phyloP scores from a whole-genome alignment of 768 basidiomycete species.

The Lactifluus piperatus region DNA sequence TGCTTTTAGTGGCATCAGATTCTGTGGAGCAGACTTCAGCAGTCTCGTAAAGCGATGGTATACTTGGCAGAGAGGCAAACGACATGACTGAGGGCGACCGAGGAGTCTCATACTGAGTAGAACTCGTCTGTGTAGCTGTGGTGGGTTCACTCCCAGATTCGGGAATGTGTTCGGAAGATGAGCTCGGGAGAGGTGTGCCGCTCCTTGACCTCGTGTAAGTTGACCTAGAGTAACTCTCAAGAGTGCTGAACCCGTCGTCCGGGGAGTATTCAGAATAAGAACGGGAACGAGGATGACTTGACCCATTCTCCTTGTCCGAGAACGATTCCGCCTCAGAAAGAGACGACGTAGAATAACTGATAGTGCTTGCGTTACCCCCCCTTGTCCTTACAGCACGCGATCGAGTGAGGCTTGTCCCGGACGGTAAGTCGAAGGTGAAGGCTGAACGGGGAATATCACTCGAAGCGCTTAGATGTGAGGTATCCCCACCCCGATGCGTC shows the following conservation, averaged over 20 bases:
- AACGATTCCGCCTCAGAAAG: constrained; percentile 32
- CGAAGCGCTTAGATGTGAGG: neutral
- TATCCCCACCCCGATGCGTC: neutral
- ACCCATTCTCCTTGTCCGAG: constrained; percentile 52
- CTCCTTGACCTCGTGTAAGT: constrained; percentile 11
- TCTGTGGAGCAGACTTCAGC: constrained; percentile 28
- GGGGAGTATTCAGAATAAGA: constrained; percentile 22
- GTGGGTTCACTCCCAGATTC: constrained; percentile 28
- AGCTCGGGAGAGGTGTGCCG: constrained; percentile 25
- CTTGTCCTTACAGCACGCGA: constrained; percentile 50
- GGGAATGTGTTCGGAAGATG: constrained; percentile 25
- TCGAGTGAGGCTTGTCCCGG: constrained; percentile 38
- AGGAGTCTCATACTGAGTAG: constrained; percentile 36
- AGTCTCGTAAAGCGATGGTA: constrained; percentile 40
- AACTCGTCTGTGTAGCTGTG: constrained; percentile 11
- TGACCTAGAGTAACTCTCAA: constrained; percentile 16
- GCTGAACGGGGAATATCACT: constrained; percentile 25
- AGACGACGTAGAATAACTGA: constrained; percentile 36
- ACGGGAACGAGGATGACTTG: constrained; percentile 26
- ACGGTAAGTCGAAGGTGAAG: constrained; percentile 41
- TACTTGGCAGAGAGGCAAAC: constrained; percentile 49
- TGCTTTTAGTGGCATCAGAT: constrained; percentile 12
- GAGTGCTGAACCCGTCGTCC: constrained; percentile 19
- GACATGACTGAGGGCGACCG: constrained; percentile 39
- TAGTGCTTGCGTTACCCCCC: constrained; percentile 31